A percentile compares a stretch with the other conserved stretches of the same genome.
Conservation (phyloP, 75 land plant species). For the Adiantum capillusveneris region DNA sequence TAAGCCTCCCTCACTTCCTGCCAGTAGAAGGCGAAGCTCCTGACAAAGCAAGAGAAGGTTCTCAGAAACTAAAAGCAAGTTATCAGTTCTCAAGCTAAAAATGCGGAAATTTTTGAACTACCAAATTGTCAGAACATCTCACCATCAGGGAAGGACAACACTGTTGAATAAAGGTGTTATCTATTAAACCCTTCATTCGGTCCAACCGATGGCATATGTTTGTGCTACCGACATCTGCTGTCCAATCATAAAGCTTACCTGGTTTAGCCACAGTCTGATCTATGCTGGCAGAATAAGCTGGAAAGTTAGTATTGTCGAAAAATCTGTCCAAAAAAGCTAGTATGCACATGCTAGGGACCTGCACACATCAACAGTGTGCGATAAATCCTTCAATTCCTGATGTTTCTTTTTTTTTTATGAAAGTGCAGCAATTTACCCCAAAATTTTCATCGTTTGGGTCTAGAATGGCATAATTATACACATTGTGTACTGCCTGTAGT, state of each 20-base stretch:
- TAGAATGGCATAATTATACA: constrained; percentile 27
- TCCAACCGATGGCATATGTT: constrained; percentile 14
- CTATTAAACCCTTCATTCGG: constrained; percentile 28
- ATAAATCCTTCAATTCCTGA: too few relatives aligned
- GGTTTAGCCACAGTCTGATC: background rate
- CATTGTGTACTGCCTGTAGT: constrained; percentile 11
- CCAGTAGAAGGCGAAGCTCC: constrained; percentile 22
- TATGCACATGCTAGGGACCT: constrained; percentile 32
- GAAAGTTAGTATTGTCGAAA: too few relatives aligned
- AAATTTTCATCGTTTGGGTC: constrained; percentile 22
- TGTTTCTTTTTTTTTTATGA: too few relatives aligned
- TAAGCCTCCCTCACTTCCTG: constrained; percentile 10
- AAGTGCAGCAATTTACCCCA: too few relatives aligned
- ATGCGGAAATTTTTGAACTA: constrained; percentile 3
- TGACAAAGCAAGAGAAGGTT: too few relatives aligned
- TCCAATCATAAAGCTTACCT: background rate
- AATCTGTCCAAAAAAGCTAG: constrained; percentile 31
- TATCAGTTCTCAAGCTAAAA: too few relatives aligned
- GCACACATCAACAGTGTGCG: constrained; percentile 1
- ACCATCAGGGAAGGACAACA: constrained; percentile 37
- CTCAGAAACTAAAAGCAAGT: too few relatives aligned
- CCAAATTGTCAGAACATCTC: constrained; percentile 3
- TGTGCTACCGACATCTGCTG: background rate
- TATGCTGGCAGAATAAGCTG: constrained; percentile 7
- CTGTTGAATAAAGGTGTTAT: constrained; percentile 31